phyloP scores from a whole-genome alignment of 495 filamentous ascomycete genomes.

The Xylaria intraflava region DNA sequence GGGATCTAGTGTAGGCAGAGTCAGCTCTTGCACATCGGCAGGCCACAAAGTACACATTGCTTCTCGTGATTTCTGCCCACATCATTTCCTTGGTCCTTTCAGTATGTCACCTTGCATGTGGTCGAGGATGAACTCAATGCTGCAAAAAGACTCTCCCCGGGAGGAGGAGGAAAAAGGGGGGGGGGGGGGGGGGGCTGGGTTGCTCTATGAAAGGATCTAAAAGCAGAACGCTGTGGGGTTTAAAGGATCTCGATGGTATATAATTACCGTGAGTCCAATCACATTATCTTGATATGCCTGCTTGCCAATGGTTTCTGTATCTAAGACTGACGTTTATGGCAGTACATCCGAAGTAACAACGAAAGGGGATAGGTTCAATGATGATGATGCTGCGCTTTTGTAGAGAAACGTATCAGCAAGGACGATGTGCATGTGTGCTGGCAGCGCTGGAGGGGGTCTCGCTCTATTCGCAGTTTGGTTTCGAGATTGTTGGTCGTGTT shows the following conservation, averaged over 20 bases:
- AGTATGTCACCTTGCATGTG: background rate
- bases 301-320: constrained; percentile 8
- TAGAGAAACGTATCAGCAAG: constrained; percentile 12
- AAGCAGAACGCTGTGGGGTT: constrained; percentile 8
- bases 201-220: constrained; percentile 10
- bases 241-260: constrained; percentile 14
- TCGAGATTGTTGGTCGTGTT: constrained; percentile 16
- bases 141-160: constrained; percentile 5
- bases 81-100: background rate
- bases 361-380: constrained; percentile 17
- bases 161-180: constrained; percentile 6
- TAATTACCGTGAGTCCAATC: constrained; percentile 14
- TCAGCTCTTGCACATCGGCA: constrained; percentile 4
- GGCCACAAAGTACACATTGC: constrained; percentile 1
- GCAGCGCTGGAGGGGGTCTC: constrained; percentile 12
- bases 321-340: constrained; percentile 17
- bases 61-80: constrained; percentile 1
- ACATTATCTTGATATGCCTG: constrained; percentile 1
- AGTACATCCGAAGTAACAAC: constrained; percentile 14
- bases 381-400: constrained; percentile 17
- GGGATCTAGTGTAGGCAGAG: constrained; percentile 5
- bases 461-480: constrained; percentile 17
- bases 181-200: constrained; percentile 10
- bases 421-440: constrained; percentile 17
- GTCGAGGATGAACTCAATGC: constrained; percentile 5